Evolutionary conservation across 495 filamentous ascomycete genomes (phyloP).

Genomic region (Daldinia bambusicola): DNA sequence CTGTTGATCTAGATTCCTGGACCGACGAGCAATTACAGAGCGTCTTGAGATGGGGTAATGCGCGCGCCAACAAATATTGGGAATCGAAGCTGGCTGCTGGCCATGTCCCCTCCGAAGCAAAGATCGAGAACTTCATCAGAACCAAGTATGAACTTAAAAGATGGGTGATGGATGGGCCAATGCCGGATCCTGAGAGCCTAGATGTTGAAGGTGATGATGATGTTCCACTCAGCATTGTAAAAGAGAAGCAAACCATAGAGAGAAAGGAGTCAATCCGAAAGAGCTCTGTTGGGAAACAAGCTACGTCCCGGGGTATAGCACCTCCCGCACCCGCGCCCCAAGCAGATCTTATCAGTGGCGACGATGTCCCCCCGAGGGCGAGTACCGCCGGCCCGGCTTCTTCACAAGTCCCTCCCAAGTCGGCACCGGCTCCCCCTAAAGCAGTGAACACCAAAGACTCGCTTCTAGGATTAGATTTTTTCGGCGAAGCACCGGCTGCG

Average conservation of each 20-base stretch:
- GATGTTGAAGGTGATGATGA: slow-evolving; percentile 87
- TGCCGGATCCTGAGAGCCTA: slow-evolving; percentile 90
- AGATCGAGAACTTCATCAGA: slow-evolving; percentile 99
- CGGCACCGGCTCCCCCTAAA: slow-evolving; percentile 68
- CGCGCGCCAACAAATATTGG: slow-evolving; percentile 98
- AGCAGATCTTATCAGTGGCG: slow-evolving; percentile 62
- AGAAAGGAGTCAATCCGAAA: slow-evolving; percentile 59
- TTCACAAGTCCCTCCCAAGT: slow-evolving; percentile 72
- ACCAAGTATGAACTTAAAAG: slow-evolving; percentile 98
- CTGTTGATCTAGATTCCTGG: slow-evolving; percentile 96
- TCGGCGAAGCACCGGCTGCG: slow-evolving; percentile 74
- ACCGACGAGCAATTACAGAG: slow-evolving; percentile 97
- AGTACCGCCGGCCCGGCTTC: slow-evolving; percentile 72
- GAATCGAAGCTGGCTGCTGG: slow-evolving; percentile 91
- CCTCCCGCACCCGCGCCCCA: slow-evolving; percentile 54
- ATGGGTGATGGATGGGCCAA: slow-evolving; percentile 96
- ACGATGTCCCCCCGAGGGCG: slow-evolving; percentile 60
- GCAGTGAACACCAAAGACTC: slow-evolving; percentile 75
- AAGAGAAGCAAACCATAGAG: slow-evolving; percentile 66
- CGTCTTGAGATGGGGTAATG: slow-evolving; percentile 93
- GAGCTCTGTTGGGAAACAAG: slow-evolving; percentile 51
- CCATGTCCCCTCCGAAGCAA: slow-evolving; percentile 96
- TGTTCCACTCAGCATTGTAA: slow-evolving; percentile 68
- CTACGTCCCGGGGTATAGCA: slow-evolving; percentile 39
- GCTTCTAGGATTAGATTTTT: slow-evolving; percentile 91